Evolutionary conservation across 148 eudicot species (phyloP), one percentile per base, ranked within the genome.

Genomic region (Arbutus unedo): DNA sequence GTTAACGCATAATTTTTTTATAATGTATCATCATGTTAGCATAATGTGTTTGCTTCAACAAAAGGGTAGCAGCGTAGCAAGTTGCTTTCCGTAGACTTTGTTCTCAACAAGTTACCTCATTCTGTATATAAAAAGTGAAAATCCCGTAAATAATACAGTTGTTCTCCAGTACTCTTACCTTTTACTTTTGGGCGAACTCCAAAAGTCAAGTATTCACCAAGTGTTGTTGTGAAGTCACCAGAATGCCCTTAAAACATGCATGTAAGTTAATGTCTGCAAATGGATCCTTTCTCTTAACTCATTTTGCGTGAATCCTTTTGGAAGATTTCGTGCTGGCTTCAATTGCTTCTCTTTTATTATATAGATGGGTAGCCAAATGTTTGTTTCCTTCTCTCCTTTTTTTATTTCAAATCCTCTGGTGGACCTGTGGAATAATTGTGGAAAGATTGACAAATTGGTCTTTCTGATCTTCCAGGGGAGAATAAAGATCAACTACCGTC

Each of bases 391-490:
- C n/a, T 8, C 14, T 56, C 25, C 45, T 43, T 60, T 31, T 55
- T 4, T 56, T 44, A 9, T 13, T 75, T 21, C 53, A 3, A 6
- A 4, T 31, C 19, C 1, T 73, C 23, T 64, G 21, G 19, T 15
- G 14, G 19, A 66, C 41, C 5, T 21, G 59, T 53, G 70, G 56
- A 5, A 64, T 73, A 14, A 75, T 79, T 77, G 57, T 79, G 16
- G 53, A 21, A 47, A 31, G 31, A 49, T 59, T 80, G n/a, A 56
- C 31, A 18, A 79, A 9, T 71, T 74, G 54, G 79, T 82, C 74
- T 68, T 45, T 60, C 14, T 41, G 38, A 78, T 81, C 19, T 76
- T 86, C 73, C 89, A 91, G 96, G 84, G 78, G 83, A 82, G 60
- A 66, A 85, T 84, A 7, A 48, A 19, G 87, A 74, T 54, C 82